Conservation (phyloP, 495 filamentous ascomycete species). For the Neohortaea acidophila region DNA sequence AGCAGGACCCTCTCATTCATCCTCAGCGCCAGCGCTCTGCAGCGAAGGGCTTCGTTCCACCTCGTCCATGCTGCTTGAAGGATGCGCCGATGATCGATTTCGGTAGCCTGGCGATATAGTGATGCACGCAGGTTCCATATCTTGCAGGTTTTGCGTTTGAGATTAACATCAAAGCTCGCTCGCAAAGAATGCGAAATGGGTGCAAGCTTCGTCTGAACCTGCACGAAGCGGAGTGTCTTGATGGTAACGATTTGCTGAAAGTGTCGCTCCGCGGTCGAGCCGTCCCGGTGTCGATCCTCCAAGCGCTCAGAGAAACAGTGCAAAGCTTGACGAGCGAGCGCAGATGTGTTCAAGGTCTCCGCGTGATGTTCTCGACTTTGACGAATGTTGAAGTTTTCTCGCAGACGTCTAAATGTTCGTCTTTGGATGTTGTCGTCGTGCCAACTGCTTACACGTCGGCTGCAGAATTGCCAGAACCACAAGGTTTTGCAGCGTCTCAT, state of each 20-base stretch:
- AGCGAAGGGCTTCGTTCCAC: constrained; percentile 54
- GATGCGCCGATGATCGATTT: constrained; percentile 37
- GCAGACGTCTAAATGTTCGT: constrained; percentile 10
- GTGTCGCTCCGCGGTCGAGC: constrained; percentile 1
- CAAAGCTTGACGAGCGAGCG: not conserved
- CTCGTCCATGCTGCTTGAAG: constrained; percentile 44
- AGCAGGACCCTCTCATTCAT: constrained; percentile 45
- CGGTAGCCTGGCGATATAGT: constrained; percentile 38
- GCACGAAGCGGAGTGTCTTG: constrained; percentile 28
- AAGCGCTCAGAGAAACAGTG: constrained; percentile 1
- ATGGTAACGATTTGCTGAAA: constrained; percentile 1
- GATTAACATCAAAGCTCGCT: constrained; percentile 33
- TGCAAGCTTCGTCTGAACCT: constrained; percentile 30
- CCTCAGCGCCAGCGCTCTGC: constrained; percentile 34
- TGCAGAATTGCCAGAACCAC: constrained; percentile 19
- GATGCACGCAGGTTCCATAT: constrained; percentile 38
- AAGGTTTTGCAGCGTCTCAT: constrained; percentile 5
- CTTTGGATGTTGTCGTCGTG: constrained; percentile 6
- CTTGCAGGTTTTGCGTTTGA: constrained; percentile 34
- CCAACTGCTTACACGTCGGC: constrained; percentile 10
- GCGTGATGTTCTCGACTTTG: constrained; percentile 9
- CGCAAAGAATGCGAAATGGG: constrained; percentile 30
- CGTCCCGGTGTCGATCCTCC: not conserved
- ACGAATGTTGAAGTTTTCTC: constrained; percentile 6
- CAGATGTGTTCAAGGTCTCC: constrained; percentile 16